A percentile compares a stretch with the other conserved stretches of the same genome.
Conservation (phyloP, 2,329 filamentous ascomycete species). For the Beauveria sp. region DNA sequence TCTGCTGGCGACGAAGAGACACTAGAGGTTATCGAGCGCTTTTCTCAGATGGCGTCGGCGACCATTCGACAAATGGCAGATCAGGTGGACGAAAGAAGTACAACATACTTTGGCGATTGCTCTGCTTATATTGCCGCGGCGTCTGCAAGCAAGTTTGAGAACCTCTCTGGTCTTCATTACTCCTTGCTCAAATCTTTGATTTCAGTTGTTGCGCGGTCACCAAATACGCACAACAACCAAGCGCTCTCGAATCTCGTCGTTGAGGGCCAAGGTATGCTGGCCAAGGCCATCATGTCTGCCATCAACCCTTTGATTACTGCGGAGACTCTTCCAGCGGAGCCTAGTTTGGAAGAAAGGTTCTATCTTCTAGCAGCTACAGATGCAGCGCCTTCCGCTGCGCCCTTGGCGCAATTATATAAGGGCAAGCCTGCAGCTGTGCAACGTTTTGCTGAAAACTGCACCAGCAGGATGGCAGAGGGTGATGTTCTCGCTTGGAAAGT, state of each 20-base stretch:
- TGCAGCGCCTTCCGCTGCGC: constrained; percentile 20
- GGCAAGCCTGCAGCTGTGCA: constrained; percentile 25
- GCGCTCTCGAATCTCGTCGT: constrained; percentile 19
- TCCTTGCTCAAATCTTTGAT: constrained; percentile 17
- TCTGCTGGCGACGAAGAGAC: constrained; percentile 18
- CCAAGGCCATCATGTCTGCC: constrained; percentile 19
- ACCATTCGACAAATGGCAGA: constrained; percentile 37
- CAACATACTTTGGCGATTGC: constrained; percentile 29
- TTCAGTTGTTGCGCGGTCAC: not conserved
- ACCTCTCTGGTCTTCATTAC: constrained; percentile 18
- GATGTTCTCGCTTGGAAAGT: constrained; percentile 38
- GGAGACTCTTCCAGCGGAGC: constrained; percentile 22
- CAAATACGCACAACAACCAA: not conserved
- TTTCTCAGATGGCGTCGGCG: constrained; percentile 23
- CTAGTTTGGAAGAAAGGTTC: constrained; percentile 18
- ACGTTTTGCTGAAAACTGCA: constrained; percentile 29
- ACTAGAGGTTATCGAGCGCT: constrained; percentile 27
- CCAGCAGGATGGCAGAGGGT: constrained; percentile 25
- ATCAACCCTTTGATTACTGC: constrained; percentile 22
- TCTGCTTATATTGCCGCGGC: constrained; percentile 13
- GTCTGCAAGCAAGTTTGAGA: constrained; percentile 9
- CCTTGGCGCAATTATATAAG: constrained; percentile 16
- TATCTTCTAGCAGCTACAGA: constrained; percentile 27
- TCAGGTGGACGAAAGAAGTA: constrained; percentile 34
- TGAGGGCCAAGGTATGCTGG: constrained; percentile 21